Base-by-base conservation (phyloP, 2,329 filamentous ascomycete genomes). In the Lasiodiplodia gonubiensis region DNA sequence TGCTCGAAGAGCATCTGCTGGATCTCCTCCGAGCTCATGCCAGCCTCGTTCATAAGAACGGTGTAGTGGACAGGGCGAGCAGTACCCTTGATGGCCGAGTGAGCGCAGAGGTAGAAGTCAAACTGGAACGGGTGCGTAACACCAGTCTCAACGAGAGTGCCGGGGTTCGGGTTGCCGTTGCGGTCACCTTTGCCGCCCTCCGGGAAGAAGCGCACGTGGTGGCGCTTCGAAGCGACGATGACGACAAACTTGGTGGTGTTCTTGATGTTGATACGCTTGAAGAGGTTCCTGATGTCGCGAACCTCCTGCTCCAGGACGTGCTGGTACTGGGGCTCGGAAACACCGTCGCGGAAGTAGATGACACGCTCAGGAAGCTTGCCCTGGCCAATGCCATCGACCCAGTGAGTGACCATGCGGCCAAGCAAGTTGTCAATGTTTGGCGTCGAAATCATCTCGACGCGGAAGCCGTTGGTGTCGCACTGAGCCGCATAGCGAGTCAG, bases 1-100 rank as follows among this genome's bases (percentile, higher is more conserved):
- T 97, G 93, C 71, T 97, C 91, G 73, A 98, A 98, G 25, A 98
- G 90, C 86, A 98, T 91, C 67, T 90, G 89, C 74, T 97, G 92
- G 0, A 99, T 83, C 2, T 90, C 85, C 51, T 92, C 88, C 0
- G 90, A 84, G 0, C 84, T 78, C 73, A 92, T 86, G 1, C 86
- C 82, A 64, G 90, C 87, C 77, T 98, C 93, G 75, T 99, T 95
- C 55, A 91, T 76, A 25, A 99, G 88, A 16, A 97, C 90, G 69
- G 94, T 91, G 78, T 99, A 99, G 73, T 97, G 93, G 0, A 96
- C 93, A 0, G 95, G 95, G 1, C 95, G 89, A 21, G 95, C 91
- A 0, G 95, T 99, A 27, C 95, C 95, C 80, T 99, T 95, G 71
- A 99, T 93, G 0, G 95, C 95, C 14, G 86, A 84, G 71, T 92